Conservation (phyloP, 352 stramenopile genomes). For the Phytophthora chlamydospora region DNA sequence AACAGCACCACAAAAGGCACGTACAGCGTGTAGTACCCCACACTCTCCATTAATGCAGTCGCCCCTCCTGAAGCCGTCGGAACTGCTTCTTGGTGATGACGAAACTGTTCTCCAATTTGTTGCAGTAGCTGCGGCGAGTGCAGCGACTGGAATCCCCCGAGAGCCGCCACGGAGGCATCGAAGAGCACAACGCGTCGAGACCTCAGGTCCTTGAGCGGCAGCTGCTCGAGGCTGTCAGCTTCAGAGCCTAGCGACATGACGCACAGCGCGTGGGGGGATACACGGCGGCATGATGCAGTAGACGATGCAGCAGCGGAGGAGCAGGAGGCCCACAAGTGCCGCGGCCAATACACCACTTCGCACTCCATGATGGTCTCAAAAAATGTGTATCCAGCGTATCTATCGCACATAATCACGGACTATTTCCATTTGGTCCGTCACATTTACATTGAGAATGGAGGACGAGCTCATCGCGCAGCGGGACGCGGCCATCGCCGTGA, state of each 20-base stretch:
- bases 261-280: slow-evolving; percentile 31
- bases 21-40: slow-evolving; percentile 35
- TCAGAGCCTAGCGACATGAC: slow-evolving; percentile 34
- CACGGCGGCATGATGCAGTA: slow-evolving; percentile 25
- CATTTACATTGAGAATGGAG: slow-evolving; percentile 42
- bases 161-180: slow-evolving; percentile 27
- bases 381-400: neutral
- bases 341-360: slow-evolving; percentile 59
- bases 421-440: neutral
- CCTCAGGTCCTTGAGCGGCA: slow-evolving; percentile 7
- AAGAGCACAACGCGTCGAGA: slow-evolving; percentile 34
- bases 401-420: too few species aligned
- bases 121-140: slow-evolving; percentile 25
- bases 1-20: slow-evolving; percentile 30
- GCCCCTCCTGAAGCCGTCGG: neutral
- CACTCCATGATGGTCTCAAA: slow-evolving; percentile 7
- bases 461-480: slow-evolving; percentile 77
- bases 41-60: slow-evolving; percentile 6
- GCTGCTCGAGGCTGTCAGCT: slow-evolving; percentile 12
- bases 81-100: neutral
- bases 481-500: slow-evolving; percentile 77
- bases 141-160: slow-evolving; percentile 25
- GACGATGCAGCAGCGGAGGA: neutral
- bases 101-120: slow-evolving; percentile 22
- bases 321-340: slow-evolving; percentile 24